These are phyloP conservation scores for Populus pruinosa DNA, from an alignment of 345 rosid species.

Conservation along the genomic window DNA sequence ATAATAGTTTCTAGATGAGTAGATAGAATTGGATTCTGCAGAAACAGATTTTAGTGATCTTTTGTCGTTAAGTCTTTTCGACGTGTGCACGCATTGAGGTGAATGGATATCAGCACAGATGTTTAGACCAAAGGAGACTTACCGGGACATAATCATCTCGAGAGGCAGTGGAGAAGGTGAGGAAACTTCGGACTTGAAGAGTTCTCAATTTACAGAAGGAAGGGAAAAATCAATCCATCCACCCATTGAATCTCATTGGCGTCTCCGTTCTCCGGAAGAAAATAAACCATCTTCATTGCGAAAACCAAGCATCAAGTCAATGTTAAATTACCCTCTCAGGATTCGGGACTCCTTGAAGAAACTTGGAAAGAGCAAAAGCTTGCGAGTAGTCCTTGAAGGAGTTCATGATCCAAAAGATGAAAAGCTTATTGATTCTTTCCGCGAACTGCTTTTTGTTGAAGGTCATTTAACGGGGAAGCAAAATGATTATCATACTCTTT, in stretches of 20 bases:
- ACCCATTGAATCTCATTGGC: constrained; percentile 35
- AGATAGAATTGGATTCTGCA: background rate
- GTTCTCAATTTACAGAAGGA: background rate
- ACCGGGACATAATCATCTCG: constrained; percentile 30
- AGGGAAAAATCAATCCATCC: constrained; percentile 26
- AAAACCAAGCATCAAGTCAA: constrained; percentile 30
- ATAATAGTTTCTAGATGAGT: background rate
- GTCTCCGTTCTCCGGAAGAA: constrained; percentile 22
- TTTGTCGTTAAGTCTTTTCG: background rate
- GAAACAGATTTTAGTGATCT: background rate
- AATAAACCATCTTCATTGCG: constrained; percentile 14
- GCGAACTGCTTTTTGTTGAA: constrained; percentile 43
- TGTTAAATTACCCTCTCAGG: constrained; percentile 29
- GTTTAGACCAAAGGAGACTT: constrained; percentile 19
- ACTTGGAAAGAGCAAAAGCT: constrained; percentile 40
- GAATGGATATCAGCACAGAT: constrained; percentile 1
- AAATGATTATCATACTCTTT: constrained; percentile 52
- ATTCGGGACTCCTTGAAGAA: constrained; percentile 40
- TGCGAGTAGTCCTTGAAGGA: constrained; percentile 38
- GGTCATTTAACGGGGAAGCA: constrained; percentile 36
- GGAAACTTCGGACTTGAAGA: constrained; percentile 12
- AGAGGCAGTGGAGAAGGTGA: constrained; percentile 24
- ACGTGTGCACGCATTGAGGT: background rate
- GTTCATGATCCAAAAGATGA: constrained; percentile 45
- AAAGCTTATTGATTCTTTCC: constrained; percentile 40